Conservation (phyloP, 306 rosid genomes). For the Canavalia ensiformis region DNA sequence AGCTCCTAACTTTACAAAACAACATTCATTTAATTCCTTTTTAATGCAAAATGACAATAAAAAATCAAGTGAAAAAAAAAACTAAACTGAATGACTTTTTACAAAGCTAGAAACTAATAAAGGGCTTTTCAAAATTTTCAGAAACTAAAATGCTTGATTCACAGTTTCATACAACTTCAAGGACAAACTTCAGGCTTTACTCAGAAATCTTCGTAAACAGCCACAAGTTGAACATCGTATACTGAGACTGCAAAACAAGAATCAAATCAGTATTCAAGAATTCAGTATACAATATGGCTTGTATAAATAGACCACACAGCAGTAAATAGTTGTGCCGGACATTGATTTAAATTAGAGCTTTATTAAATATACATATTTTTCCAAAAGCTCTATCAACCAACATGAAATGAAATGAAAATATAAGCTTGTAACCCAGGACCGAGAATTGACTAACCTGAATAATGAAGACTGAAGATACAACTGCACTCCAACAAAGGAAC, state of each 20-base stretch:
- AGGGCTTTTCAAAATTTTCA: too few species aligned
- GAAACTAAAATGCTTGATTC: too few species aligned
- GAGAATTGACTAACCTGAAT: conserved; percentile 60
- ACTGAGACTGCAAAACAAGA: background rate
- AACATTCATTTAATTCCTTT: too few species aligned
- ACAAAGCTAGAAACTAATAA: too few species aligned
- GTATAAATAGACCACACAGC: background rate
- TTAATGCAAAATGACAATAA: too few species aligned
- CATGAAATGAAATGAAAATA: background rate
- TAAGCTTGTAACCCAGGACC: background rate
- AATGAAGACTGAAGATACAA: conserved; percentile 74
- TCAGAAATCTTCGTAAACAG: background rate
- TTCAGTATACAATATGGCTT: background rate
- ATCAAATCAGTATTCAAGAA: background rate
- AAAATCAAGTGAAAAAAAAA: too few species aligned
- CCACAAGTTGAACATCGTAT: background rate
- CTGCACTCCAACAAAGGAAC: conserved; percentile 75
- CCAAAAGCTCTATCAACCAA: too few species aligned
- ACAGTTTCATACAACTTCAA: too few species aligned
- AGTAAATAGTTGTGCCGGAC: background rate
- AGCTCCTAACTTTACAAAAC: too few species aligned
- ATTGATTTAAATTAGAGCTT: background rate
- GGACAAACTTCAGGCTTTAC: background rate
- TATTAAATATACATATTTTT: background rate
- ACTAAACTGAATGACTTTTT: too few species aligned